phyloP scores from a whole-genome alignment of 345 rosid species.

The Durio zibethinus region DNA sequence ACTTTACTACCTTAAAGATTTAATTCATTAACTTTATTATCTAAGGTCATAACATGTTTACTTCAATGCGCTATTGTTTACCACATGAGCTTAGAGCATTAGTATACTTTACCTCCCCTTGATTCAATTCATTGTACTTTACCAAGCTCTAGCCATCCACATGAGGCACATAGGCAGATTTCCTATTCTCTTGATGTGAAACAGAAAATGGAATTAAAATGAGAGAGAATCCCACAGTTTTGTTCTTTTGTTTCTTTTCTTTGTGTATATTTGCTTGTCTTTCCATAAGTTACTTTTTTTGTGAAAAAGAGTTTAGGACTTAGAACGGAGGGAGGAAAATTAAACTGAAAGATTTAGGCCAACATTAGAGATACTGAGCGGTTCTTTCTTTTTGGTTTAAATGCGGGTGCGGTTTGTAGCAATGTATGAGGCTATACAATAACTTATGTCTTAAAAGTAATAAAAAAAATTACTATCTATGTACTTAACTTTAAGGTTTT shows the following conservation, averaged over 20 bases:
- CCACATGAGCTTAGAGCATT: not conserved
- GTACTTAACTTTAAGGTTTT: not conserved
- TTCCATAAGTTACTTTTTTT: not conserved
- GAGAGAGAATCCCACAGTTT: not conserved
- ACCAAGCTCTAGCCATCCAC: not conserved
- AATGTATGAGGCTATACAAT: not conserved
- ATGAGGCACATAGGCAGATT: not conserved
- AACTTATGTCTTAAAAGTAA: not conserved
- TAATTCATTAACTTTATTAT: constrained; percentile 3
- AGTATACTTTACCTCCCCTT: not conserved
- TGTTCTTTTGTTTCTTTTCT: not conserved
- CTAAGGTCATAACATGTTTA: not conserved
- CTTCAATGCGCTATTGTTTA: not conserved
- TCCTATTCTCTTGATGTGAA: not conserved
- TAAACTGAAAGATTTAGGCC: not conserved
- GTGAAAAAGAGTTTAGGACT: not conserved
- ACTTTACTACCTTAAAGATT: not conserved
- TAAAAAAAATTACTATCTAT: not conserved
- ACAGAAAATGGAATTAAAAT: not conserved
- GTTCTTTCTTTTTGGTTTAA: not conserved
- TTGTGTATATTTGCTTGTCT: not conserved
- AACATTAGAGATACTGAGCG: not conserved
- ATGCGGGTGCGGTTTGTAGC: not conserved
- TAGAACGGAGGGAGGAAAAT: not conserved
- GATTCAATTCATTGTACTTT: not conserved